Percentiles rank a stretch among this genome's conserved stretches.
Conservation (phyloP, 1,139 yeast species). For the Torulaspora pretoriensis region DNA sequence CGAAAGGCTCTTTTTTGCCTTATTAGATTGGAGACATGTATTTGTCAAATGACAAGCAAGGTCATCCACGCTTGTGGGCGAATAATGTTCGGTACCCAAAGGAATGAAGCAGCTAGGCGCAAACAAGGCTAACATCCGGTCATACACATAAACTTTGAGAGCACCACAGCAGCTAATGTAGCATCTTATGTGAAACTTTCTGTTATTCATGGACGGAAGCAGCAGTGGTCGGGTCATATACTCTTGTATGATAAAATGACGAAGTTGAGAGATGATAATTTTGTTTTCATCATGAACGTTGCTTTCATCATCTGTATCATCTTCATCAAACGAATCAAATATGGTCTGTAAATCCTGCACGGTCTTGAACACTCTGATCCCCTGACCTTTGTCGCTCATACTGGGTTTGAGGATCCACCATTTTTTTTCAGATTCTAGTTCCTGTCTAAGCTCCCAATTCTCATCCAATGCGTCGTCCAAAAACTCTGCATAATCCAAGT, state of each 20-base stretch:
- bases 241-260: constrained; percentile 87
- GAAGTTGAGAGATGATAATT: constrained; percentile 75
- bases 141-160: constrained; percentile 71
- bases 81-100: constrained; percentile 37
- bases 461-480: constrained; percentile 91
- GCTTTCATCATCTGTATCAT: constrained; percentile 51
- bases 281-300: constrained; percentile 44
- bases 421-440: constrained; percentile 57
- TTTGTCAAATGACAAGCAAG: constrained; percentile 76
- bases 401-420: constrained; percentile 92
- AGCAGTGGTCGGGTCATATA: constrained; percentile 67
- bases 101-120: constrained; percentile 52
- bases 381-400: constrained; percentile 97
- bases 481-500: constrained; percentile 95
- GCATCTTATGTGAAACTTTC: constrained; percentile 84
- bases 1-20: constrained; percentile 40
- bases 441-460: constrained; percentile 79
- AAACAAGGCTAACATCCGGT: constrained; percentile 74
- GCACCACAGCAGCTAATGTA: constrained; percentile 79
- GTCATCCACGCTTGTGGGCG: constrained; percentile 35
- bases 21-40: constrained; percentile 74
- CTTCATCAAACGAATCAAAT: constrained; percentile 81
- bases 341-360: constrained; percentile 75
- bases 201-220: constrained; percentile 52
- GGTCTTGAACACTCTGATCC: constrained; percentile 75